Evolutionary conservation across 345 rosid species (phyloP).

Genomic region (Leavenworthia alabamica): DNA sequence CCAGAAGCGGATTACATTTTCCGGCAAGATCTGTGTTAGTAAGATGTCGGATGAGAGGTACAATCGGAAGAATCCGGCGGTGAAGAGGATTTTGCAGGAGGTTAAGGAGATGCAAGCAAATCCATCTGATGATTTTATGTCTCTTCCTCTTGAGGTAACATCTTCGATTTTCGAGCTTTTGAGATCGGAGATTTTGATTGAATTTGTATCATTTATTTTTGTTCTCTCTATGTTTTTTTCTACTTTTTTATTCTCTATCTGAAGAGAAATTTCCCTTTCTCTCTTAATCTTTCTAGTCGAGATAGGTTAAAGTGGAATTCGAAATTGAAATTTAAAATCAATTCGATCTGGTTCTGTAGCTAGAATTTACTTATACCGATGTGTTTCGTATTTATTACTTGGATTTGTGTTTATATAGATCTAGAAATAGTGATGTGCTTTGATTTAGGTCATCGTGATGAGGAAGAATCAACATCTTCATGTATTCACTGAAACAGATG

Average conservation of each 20-base stretch:
- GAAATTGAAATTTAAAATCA: not conserved
- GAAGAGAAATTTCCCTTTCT: not conserved
- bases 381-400: not conserved
- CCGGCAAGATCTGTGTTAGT: constrained; percentile 3
- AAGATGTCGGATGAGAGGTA: constrained; percentile 80
- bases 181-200: not conserved
- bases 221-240: not conserved
- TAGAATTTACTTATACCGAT: not conserved
- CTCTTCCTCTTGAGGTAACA: constrained; percentile 91
- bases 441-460: not conserved
- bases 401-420: not conserved
- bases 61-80: constrained; percentile 85
- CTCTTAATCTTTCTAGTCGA: no score
- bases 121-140: constrained; percentile 96
- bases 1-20: constrained; percentile 6
- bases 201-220: not conserved
- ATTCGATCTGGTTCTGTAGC: not conserved
- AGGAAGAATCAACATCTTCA: not conserved
- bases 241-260: not conserved
- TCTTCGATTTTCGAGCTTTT: not conserved
- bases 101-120: constrained; percentile 98
- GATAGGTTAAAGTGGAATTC: not conserved
- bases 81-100: constrained; percentile 96
- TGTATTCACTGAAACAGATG: not conserved
- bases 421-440: not conserved